A percentile compares a stretch with the other conserved stretches of the same genome.
phyloP scores from a whole-genome alignment of 2,329 filamentous ascomycete genomes.

The Neocatenulostroma microsporum region DNA sequence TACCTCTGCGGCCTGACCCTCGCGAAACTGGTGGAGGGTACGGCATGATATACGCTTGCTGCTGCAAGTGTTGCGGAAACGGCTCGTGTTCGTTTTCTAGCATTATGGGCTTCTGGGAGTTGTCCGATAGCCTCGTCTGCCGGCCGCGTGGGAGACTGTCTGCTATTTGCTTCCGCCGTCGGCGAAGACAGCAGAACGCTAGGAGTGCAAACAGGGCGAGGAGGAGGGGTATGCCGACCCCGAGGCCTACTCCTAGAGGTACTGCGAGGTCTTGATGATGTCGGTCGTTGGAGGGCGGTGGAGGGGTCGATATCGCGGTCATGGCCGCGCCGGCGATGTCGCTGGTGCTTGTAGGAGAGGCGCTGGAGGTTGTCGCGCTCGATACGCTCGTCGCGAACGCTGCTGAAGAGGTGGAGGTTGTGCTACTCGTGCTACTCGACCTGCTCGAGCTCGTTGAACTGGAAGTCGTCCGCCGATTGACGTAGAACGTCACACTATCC shows the following conservation, averaged over 20 bases:
- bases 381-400: slow-evolving; percentile 1
- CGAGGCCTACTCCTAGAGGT: slow-evolving; percentile 10
- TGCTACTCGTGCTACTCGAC: neutral
- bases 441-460: slow-evolving; percentile 3
- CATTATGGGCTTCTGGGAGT: slow-evolving; percentile 1
- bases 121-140: neutral
- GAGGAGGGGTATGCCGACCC: slow-evolving; percentile 10
- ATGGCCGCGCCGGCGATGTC: slow-evolving; percentile 1
- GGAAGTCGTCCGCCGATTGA: neutral
- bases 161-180: slow-evolving; percentile 4
- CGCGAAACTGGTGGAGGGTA: neutral
- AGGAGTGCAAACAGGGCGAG: slow-evolving; percentile 4
- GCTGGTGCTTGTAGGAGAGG: neutral
- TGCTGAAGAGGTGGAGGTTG: neutral
- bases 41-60: neutral
- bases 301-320: neutral
- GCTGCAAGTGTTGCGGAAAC: neutral
- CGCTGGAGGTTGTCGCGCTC: too few species aligned
- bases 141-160: slow-evolving; percentile 1
- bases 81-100: neutral
- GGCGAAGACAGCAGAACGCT: slow-evolving; percentile 7
- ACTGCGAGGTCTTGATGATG: slow-evolving; percentile 1
- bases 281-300: neutral
- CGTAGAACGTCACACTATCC: slow-evolving; percentile 7
- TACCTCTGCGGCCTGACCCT: neutral